These are phyloP conservation scores for Tylopilus cervinicoccineus DNA, from an alignment of 768 basidiomycete genomes.

Conservation along the genomic window DNA sequence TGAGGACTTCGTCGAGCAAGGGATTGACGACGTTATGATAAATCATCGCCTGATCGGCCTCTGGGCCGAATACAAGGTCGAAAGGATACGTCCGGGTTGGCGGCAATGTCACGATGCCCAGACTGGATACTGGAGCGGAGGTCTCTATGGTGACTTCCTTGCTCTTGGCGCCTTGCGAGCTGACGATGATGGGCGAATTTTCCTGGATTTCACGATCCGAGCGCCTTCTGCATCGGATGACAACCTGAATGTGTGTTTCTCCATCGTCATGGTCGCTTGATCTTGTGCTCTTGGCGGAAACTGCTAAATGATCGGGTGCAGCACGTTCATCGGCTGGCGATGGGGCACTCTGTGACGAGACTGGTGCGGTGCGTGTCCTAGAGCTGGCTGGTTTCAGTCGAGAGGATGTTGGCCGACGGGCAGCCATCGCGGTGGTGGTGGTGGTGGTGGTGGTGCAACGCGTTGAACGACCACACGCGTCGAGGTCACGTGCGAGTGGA, in stretches of 20 bases:
- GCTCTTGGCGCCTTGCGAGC: slow-evolving; percentile 69
- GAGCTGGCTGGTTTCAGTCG: slow-evolving; percentile 34
- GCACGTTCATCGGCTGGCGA: slow-evolving; percentile 19
- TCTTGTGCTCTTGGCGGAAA: slow-evolving; percentile 27
- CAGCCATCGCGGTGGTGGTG: slow-evolving; percentile 46
- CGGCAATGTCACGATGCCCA: slow-evolving; percentile 72
- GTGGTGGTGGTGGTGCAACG: slow-evolving; percentile 26
- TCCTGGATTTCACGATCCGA: slow-evolving; percentile 83
- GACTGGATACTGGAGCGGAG: slow-evolving; percentile 57
- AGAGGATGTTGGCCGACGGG: slow-evolving; percentile 53
- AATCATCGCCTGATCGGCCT: slow-evolving; percentile 91
- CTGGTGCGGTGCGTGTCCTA: slow-evolving; percentile 48
- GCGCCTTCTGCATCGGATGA: slow-evolving; percentile 82
- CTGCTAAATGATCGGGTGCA: slow-evolving; percentile 19
- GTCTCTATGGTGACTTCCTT: slow-evolving; percentile 81
- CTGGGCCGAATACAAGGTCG: slow-evolving; percentile 94
- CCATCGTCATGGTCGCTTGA: slow-evolving; percentile 34
- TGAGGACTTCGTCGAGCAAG: slow-evolving; percentile 89
- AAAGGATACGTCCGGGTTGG: slow-evolving; percentile 88
- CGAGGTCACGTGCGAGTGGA: slow-evolving; percentile 30
- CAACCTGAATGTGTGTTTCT: slow-evolving; percentile 90
- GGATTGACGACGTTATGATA: slow-evolving; percentile 93
- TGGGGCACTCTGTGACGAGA: slow-evolving; percentile 28
- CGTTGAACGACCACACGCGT: slow-evolving; percentile 24
- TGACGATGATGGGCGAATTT: slow-evolving; percentile 84